phyloP scores from a whole-genome alignment of 352 stramenopile genomes.

The Globisporangium megalacanthum region DNA sequence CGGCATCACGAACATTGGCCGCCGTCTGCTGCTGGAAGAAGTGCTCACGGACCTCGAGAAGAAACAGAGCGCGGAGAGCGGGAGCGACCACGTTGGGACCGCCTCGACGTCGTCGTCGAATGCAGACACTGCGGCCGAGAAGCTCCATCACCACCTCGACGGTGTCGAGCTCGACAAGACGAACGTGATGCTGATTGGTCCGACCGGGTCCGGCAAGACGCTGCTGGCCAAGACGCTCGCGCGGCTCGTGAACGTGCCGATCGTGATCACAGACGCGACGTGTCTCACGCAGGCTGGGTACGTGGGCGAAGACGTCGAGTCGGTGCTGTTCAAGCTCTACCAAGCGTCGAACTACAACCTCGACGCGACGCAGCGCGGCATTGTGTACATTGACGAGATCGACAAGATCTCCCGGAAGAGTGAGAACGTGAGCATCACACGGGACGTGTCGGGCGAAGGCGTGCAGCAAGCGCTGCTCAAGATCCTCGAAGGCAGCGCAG shows the following conservation, averaged over 20 bases:
- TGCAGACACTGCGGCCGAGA: constrained; percentile 19
- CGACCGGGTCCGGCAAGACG: constrained; percentile 96
- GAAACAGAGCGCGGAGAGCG: constrained; percentile 15
- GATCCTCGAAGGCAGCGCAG: constrained; percentile 97
- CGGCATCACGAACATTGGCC: constrained; percentile 32
- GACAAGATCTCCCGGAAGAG: constrained; percentile 96
- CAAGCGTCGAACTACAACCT: constrained; percentile 95
- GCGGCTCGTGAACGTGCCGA: constrained; percentile 93
- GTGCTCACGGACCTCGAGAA: constrained; percentile 46
- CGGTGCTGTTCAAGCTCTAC: constrained; percentile 97
- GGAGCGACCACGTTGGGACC: neutral
- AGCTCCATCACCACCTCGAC: constrained; percentile 59
- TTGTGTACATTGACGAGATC: constrained; percentile 99
- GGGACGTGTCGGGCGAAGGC: constrained; percentile 97
- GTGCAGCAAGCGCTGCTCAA: constrained; percentile 99
- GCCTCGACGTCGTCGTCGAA: constrained; percentile 2
- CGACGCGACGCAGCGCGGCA: constrained; percentile 93
- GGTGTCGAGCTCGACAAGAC: constrained; percentile 98
- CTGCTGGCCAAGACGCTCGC: constrained; percentile 96
- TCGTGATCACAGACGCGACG: constrained; percentile 97
- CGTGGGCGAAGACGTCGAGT: constrained; percentile 98
- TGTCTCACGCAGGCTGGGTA: constrained; percentile 98
- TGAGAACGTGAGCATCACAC: constrained; percentile 91
- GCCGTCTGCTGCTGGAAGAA: constrained; percentile 57
- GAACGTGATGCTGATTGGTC: constrained; percentile 95